These are phyloP conservation scores for Thalassiosira exigua DNA, from an alignment of 352 stramenopile genomes.

Conservation along the genomic window DNA sequence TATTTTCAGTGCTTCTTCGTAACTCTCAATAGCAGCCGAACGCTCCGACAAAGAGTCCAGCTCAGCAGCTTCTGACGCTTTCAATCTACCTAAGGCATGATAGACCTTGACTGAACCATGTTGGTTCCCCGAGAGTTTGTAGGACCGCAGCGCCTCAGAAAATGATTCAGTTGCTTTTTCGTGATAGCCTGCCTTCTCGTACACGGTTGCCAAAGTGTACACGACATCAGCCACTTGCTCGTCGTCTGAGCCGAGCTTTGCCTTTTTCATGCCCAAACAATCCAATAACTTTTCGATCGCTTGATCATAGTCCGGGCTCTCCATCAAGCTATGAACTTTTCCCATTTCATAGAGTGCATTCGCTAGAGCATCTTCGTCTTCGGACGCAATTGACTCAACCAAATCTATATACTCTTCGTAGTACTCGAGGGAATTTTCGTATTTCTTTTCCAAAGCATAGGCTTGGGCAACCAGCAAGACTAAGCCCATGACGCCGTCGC, in stretches of 20 bases:
- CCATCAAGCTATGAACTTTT: conserved; percentile 42
- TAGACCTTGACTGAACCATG: conserved; percentile 41
- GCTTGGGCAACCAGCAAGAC: conserved; percentile 55
- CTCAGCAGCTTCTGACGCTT: conserved; percentile 49
- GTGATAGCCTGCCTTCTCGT: conserved; percentile 48
- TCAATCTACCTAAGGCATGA: conserved; percentile 46
- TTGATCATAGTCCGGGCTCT: conserved; percentile 49
- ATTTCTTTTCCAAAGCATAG: conserved; percentile 44
- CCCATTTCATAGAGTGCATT: conserved; percentile 57
- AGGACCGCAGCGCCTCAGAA: conserved; percentile 49
- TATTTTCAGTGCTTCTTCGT: conserved; percentile 56
- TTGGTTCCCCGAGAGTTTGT: conserved; percentile 61
- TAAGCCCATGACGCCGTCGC: conserved; percentile 49
- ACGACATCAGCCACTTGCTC: conserved; percentile 56
- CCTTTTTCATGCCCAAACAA: conserved; percentile 55
- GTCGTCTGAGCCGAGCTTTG: conserved; percentile 41
- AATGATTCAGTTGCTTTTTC: conserved; percentile 43
- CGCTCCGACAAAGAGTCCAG: conserved; percentile 37
- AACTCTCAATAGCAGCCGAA: conserved; percentile 56
- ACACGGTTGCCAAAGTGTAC: conserved; percentile 46
- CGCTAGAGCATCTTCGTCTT: conserved; percentile 52
- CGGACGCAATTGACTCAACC: conserved; percentile 20
- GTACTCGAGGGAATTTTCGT: conserved; percentile 58
- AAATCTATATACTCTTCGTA: conserved; percentile 62
- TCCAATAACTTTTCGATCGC: conserved; percentile 58